Evolutionary conservation across 768 basidiomycete species (phyloP), one percentile per base, ranked within the genome.

Genomic region (Paxillus ammoniavirescens): DNA sequence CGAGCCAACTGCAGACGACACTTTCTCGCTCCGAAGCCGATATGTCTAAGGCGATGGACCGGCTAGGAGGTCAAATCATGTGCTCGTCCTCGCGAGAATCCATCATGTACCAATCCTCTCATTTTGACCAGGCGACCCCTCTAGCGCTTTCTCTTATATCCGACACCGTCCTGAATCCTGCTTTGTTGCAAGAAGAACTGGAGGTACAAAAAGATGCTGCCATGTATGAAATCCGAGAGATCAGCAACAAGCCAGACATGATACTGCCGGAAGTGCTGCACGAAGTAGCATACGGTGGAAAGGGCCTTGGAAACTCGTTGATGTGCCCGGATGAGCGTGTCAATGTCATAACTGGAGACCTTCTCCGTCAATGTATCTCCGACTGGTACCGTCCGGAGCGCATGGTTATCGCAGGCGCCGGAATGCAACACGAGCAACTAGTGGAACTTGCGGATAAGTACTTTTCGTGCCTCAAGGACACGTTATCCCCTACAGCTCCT

Each of bases 71-170:
- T 14, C 93, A 96, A 73, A 93, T 98, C 54, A 78, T 89, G 71
- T 93, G 90, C 65, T 87, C 93, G 15, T 91, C 93, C 15, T 88
- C 93, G 2, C 80, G 97, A 43, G 97, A 99, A 69, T 82, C 92
- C 18, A 93, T 98, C 65, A 92, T 97, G 89, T 99, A 98, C 68
- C 97, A 98, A 72, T 96, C 96, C 10, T 92, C 93, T 37, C 89
- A 96, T 68, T 95, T 94, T 65, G 85, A 93, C 60, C 76, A 84
- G 56, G 84, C 84, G 38, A 91, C 94, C 2, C 84, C 90, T 1
- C 77, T 84, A 7, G 93, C 93, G 10, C 68, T 99, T 47, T 87
- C 89, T 26, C 82, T 98, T 57, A 91, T 99, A 55, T 83, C 95
- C 33, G 95, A 98, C 70, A 96, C 95, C 14, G 86, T 91, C 46